Evolutionary conservation across 345 rosid species (phyloP).

Genomic region (Pseudoturritis turrita): DNA sequence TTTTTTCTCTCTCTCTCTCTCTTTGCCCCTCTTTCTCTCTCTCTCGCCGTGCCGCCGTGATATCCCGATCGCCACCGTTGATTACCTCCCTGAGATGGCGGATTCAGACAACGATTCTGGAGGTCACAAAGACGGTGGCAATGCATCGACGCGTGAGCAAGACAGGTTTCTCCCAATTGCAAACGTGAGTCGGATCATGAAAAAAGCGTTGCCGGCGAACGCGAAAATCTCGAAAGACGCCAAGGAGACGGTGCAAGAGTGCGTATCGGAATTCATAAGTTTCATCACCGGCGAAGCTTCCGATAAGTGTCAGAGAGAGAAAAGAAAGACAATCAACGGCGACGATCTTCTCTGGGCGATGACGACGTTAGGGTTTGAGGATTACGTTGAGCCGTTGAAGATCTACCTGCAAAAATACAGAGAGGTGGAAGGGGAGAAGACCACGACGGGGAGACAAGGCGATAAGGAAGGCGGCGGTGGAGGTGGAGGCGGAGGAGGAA

Average conservation of each 20-base stretch:
- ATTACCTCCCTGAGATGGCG: slow-evolving; percentile 38
- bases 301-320: slow-evolving; percentile 71
- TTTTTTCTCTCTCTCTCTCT: background rate
- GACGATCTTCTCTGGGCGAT: slow-evolving; percentile 79
- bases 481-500: slow-evolving; percentile 30
- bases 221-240: slow-evolving; percentile 79
- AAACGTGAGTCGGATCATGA: slow-evolving; percentile 75
- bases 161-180: slow-evolving; percentile 67
- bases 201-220: slow-evolving; percentile 66
- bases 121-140: slow-evolving; percentile 37
- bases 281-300: slow-evolving; percentile 74
- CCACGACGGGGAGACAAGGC: slow-evolving; percentile 35
- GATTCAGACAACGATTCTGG: slow-evolving; percentile 75
- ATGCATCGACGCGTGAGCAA: slow-evolving; percentile 51
- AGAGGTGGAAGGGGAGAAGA: slow-evolving; percentile 67
- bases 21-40: slow-evolving; percentile 3
- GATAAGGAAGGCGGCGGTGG: slow-evolving; percentile 37
- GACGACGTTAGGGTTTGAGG: slow-evolving; percentile 74
- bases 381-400: slow-evolving; percentile 67
- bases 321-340: slow-evolving; percentile 73
- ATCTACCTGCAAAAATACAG: slow-evolving; percentile 63
- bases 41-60: background rate
- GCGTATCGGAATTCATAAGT: slow-evolving; percentile 75
- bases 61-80: background rate
- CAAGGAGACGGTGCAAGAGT: slow-evolving; percentile 74